A percentile compares a stretch with the other conserved stretches of the same genome.
Evolutionary conservation across 768 basidiomycete genomes (phyloP).

Genomic region (Nidula microcarpa): DNA sequence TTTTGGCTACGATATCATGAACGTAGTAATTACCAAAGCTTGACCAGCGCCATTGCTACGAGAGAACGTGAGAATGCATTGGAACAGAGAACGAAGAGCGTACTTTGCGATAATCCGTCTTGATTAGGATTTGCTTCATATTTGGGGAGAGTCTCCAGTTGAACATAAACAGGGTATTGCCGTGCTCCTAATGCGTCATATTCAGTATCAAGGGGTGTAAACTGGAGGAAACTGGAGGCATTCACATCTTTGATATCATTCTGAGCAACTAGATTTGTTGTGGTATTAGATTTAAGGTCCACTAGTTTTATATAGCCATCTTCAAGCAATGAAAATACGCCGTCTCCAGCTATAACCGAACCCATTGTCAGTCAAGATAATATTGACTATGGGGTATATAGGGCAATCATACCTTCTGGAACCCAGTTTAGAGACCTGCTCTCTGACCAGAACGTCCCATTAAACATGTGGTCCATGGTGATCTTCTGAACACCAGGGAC

Average conservation of each 20-base stretch:
- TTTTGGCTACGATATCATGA: conserved; percentile 68
- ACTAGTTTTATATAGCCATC: conserved; percentile 72
- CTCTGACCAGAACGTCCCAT: conserved; percentile 73
- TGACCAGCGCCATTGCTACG: conserved; percentile 92
- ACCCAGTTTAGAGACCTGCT: conserved; percentile 73
- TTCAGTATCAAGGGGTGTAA: neutral
- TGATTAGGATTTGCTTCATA: conserved; percentile 85
- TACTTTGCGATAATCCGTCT: conserved; percentile 73
- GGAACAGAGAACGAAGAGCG: neutral
- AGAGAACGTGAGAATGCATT: neutral
- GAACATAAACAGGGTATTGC: conserved; percentile 43
- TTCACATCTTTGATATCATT: conserved; percentile 66
- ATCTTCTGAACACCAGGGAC: conserved; percentile 59
- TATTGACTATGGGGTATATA: neutral
- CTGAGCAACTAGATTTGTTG: conserved; percentile 53
- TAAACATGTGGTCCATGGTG: conserved; percentile 89
- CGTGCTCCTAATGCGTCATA: conserved; percentile 43
- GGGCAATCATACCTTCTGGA: conserved; percentile 64
- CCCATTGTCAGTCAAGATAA: neutral
- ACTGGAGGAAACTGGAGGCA: neutral
- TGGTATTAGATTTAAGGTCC: conserved; percentile 74
- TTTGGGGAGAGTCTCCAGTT: conserved; percentile 87
- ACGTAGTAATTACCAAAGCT: conserved; percentile 91
- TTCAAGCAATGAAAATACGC: conserved; percentile 72
- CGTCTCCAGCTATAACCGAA: conserved; percentile 74